A percentile compares a stretch with the other conserved stretches of the same genome.
Conservation (phyloP, 2,329 filamentous ascomycete genomes). For the Phialophora expanda region DNA sequence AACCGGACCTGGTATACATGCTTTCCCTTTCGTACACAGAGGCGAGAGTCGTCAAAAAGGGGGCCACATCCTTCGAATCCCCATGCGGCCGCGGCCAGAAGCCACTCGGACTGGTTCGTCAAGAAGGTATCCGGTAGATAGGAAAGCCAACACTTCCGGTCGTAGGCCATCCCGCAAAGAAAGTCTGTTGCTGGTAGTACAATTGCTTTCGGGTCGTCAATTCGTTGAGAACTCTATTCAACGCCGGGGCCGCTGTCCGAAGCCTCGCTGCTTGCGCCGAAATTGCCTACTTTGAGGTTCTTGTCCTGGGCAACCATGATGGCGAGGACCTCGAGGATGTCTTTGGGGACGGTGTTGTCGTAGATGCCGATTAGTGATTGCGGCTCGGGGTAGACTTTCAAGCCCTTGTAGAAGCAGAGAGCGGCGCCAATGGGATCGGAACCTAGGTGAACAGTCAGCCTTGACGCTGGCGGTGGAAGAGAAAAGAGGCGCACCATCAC, state of each 20-base stretch:
- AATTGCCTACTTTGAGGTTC: conserved; percentile 64
- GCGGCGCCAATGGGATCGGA: conserved; percentile 73
- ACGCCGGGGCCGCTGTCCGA: conserved; percentile 39
- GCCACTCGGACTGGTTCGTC: background rate
- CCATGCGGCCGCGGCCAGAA: background rate
- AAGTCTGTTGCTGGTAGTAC: conserved; percentile 30
- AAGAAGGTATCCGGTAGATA: background rate
- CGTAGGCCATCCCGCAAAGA: conserved; percentile 10
- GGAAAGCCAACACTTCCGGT: background rate
- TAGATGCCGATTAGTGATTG: conserved; percentile 94
- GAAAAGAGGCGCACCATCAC: conserved; percentile 65
- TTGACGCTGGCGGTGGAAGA: background rate
- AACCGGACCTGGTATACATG: conserved; percentile 34
- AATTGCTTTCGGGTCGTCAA: conserved; percentile 11
- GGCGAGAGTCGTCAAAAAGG: conserved; percentile 31
- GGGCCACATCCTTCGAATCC: conserved; percentile 2
- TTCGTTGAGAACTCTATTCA: conserved; percentile 29
- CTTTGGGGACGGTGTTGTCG: conserved; percentile 98
- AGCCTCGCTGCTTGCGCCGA: conserved; percentile 37
- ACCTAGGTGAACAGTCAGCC: conserved; percentile 42
- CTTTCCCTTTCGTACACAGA: conserved; percentile 34
- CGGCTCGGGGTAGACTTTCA: conserved; percentile 97
- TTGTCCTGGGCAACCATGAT: conserved; percentile 97
- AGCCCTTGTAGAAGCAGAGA: conserved; percentile 94
- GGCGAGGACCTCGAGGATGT: conserved; percentile 91